These are phyloP conservation scores for Exophiala aquamarina DNA, from an alignment of 2,329 filamentous ascomycete genomes.

Conservation along the genomic window DNA sequence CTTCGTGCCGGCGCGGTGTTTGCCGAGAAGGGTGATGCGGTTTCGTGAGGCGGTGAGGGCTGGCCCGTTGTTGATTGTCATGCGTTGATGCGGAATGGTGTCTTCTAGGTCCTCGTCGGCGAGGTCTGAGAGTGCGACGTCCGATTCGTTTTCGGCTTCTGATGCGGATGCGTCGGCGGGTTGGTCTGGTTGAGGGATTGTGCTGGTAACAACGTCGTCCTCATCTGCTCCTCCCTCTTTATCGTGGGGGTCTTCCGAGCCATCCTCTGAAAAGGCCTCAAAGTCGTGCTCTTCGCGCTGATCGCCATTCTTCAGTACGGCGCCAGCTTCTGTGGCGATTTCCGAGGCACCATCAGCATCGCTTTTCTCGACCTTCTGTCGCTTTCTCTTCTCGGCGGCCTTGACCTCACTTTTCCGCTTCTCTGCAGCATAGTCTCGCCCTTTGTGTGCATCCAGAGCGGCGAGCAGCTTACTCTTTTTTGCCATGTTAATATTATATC, in stretches of 20 bases:
- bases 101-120: conserved; percentile 82
- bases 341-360: not conserved
- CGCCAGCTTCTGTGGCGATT: too few relatives aligned
- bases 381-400: conserved; percentile 48
- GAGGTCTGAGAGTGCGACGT: conserved; percentile 84
- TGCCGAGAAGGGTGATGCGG: conserved; percentile 62
- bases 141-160: conserved; percentile 74
- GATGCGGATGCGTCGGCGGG: conserved; percentile 55
- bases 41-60: conserved; percentile 78
- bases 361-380: conserved; percentile 27
- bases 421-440: conserved; percentile 71
- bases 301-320: not conserved
- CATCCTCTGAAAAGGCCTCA: conserved; percentile 1
- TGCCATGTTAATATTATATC: conserved; percentile 42
- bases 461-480: conserved; percentile 59
- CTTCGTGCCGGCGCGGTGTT: conserved; percentile 24
- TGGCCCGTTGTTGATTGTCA: conserved; percentile 95
- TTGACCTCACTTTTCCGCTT: conserved; percentile 68
- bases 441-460: conserved; percentile 59
- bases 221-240: conserved; percentile 12
- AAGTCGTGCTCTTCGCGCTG: conserved; percentile 6
- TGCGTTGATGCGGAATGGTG: conserved; percentile 82
- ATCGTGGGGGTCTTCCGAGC: conserved; percentile 9
- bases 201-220: conserved; percentile 28
- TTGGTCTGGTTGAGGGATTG: conserved; percentile 37